These are phyloP conservation scores for Flagelloscypha sp. DNA, from an alignment of 768 basidiomycete genomes.

Conservation along the genomic window DNA sequence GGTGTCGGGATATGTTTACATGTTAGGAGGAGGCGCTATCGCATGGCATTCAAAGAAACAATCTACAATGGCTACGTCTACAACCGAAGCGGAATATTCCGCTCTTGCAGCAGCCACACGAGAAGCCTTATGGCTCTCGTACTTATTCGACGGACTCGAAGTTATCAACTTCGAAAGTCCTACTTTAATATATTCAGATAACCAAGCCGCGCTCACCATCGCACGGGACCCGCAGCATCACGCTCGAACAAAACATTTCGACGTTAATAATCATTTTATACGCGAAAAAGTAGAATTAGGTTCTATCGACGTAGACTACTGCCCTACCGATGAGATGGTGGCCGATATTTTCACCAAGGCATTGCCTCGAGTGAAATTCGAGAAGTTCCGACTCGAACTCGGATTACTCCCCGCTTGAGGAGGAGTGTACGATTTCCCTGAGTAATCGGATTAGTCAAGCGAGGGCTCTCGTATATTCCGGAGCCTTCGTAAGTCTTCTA, in stretches of 20 bases:
- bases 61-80: slow-evolving; percentile 21
- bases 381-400: too few relatives aligned
- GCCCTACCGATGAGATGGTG: slow-evolving; percentile 5
- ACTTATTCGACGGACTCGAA: slow-evolving; percentile 10
- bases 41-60: slow-evolving; percentile 27
- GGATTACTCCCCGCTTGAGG: too few relatives aligned
- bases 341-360: slow-evolving; percentile 4
- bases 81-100: slow-evolving; percentile 25
- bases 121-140: slow-evolving; percentile 16
- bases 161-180: slow-evolving; percentile 3
- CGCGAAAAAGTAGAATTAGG: slow-evolving; percentile 15
- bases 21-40: slow-evolving; percentile 18
- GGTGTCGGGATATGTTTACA: slow-evolving; percentile 21
- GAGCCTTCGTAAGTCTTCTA: too few relatives aligned
- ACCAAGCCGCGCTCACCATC: slow-evolving; percentile 17
- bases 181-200: slow-evolving; percentile 11
- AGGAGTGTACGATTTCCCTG: too few relatives aligned
- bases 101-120: slow-evolving; percentile 16
- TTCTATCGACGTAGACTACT: slow-evolving; percentile 15
- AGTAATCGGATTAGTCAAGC: too few relatives aligned
- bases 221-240: slow-evolving; percentile 15
- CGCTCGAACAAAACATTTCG: slow-evolving; percentile 21
- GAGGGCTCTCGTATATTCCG: too few relatives aligned
- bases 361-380: too few relatives aligned
- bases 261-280: slow-evolving; percentile 22